These are phyloP conservation scores for Phaseolus coccineus DNA, from an alignment of 331 rosid genomes.

Conservation along the genomic window DNA sequence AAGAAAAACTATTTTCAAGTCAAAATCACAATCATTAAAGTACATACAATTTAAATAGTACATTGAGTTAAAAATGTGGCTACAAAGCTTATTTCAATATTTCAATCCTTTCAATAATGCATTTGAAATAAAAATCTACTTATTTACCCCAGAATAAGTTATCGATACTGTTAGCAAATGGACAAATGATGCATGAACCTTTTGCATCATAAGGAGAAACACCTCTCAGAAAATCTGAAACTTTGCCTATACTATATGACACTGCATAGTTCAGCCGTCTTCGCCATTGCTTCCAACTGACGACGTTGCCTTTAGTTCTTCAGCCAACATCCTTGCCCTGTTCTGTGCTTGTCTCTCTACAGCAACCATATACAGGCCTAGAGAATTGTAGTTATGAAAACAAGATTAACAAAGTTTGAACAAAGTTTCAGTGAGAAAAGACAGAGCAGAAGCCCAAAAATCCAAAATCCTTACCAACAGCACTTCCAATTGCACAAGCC, in stretches of 20 bases:
- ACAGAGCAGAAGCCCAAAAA: neutral
- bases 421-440: neutral
- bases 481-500: constrained; percentile 62
- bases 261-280: constrained; percentile 33
- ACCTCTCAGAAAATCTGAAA: constrained; percentile 33
- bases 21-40: constrained; percentile 12
- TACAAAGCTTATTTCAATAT: neutral
- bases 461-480: constrained; percentile 45
- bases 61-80: neutral
- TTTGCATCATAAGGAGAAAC: constrained; percentile 30
- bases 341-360: constrained; percentile 53
- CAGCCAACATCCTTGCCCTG: constrained; percentile 56
- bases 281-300: constrained; percentile 32
- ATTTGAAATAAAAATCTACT: constrained; percentile 11
- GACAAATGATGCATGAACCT: constrained; percentile 28
- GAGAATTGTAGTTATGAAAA: constrained; percentile 32
- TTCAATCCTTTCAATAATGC: neutral
- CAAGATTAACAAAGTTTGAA: neutral
- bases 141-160: constrained; percentile 21
- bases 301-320: constrained; percentile 52
- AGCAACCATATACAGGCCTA: constrained; percentile 61
- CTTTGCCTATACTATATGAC: constrained; percentile 13
- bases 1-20: neutral
- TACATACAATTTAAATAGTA: neutral
- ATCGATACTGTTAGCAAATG: constrained; percentile 1